Conservation (phyloP, 129 eudicot species). For the Saussurea involucrata region DNA sequence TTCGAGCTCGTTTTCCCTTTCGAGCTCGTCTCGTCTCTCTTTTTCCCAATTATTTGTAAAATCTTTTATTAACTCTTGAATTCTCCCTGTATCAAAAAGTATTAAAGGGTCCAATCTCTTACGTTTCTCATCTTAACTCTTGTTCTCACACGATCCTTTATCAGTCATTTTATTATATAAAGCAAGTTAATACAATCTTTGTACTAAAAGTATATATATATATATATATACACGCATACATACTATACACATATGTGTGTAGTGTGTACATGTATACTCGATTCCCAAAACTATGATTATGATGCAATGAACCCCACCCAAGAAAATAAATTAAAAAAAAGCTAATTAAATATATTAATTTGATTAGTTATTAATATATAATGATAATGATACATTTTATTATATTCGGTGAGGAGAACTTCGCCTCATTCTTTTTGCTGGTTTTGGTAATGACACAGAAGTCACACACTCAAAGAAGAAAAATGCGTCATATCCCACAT, state of each 20-base stretch:
- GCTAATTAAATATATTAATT: not conserved
- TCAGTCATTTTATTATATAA: too few relatives aligned
- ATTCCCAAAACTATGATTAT: not conserved
- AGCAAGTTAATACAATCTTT: not conserved
- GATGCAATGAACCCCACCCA: constrained; percentile 10
- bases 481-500: constrained; percentile 5
- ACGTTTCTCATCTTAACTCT: too few relatives aligned
- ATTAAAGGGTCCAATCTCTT: too few relatives aligned
- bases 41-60: too few relatives aligned
- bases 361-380: not conserved
- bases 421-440: constrained; percentile 23
- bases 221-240: not conserved
- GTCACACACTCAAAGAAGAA: constrained; percentile 4
- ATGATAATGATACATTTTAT: not conserved
- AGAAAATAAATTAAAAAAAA: constrained; percentile 1
- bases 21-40: too few relatives aligned
- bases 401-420: constrained; percentile 20
- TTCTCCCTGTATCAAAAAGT: too few relatives aligned
- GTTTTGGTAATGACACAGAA: constrained; percentile 3
- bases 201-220: not conserved
- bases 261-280: not conserved
- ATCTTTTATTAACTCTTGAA: too few relatives aligned
- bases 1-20: too few relatives aligned
- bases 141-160: too few relatives aligned
- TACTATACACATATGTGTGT: too few relatives aligned